A percentile compares a stretch with the other conserved stretches of the same genome.
These are phyloP conservation scores for Colletotrichum shisoi DNA, from an alignment of 2,329 filamentous ascomycete species.

Conservation along the genomic window DNA sequence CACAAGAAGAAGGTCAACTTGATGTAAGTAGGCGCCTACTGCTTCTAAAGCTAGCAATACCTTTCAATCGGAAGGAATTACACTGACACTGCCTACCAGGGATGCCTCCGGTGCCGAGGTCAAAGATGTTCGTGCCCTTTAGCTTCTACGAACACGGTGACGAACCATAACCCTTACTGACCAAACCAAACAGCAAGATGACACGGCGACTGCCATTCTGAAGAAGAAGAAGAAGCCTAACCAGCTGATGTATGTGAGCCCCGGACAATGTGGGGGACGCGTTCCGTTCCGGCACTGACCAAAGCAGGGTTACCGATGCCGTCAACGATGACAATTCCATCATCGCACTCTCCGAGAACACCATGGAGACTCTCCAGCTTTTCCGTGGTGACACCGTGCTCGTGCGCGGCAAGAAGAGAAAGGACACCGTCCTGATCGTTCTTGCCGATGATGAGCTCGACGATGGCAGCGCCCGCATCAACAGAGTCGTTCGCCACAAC, in stretches of 20 bases:
- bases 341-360: constrained; percentile 96
- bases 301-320: constrained; percentile 89
- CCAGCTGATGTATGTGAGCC: constrained; percentile 81
- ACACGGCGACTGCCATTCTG: constrained; percentile 92
- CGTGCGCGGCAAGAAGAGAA: constrained; percentile 99
- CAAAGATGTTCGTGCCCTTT: constrained; percentile 72
- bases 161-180: constrained; percentile 46
- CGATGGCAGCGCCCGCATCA: constrained; percentile 95
- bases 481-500: constrained; percentile 98
- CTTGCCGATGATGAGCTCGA: constrained; percentile 97
- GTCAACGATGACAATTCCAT: constrained; percentile 99
- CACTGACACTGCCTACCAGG: constrained; percentile 62
- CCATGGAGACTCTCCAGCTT: constrained; percentile 97
- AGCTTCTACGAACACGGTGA: constrained; percentile 35
- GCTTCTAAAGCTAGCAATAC: constrained; percentile 9
- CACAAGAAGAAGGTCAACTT: constrained; percentile 85
- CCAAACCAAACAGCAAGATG: constrained; percentile 71
- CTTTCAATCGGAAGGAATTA: constrained; percentile 24
- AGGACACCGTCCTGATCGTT: constrained; percentile 98
- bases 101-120: constrained; percentile 88
- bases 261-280: constrained; percentile 10
- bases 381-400: constrained; percentile 99
- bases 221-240: constrained; percentile 99
- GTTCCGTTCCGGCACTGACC: constrained; percentile 28
- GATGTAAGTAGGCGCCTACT: constrained; percentile 64